Conservation (phyloP, 2,329 filamentous ascomycete genomes). For the Rachicladosporium sp. region DNA sequence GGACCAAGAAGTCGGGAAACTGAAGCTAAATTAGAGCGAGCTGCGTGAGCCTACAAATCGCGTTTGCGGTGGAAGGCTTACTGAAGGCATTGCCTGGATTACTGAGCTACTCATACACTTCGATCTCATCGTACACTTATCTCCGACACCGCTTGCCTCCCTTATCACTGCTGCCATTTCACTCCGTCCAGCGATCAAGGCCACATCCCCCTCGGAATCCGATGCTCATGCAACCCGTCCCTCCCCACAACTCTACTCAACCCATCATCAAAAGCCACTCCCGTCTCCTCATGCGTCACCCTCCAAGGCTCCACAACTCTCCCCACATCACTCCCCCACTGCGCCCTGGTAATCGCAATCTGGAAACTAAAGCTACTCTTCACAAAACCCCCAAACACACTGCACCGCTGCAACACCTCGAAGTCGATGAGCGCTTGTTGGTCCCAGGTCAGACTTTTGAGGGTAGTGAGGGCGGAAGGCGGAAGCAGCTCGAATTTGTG, state of each 20-base stretch:
- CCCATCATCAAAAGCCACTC: slow-evolving; percentile 18
- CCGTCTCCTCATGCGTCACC: slow-evolving; percentile 13
- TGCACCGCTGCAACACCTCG: slow-evolving; percentile 35
- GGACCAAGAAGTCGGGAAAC: too few species aligned
- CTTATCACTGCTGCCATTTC: too few species aligned
- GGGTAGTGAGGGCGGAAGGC: slow-evolving; percentile 20
- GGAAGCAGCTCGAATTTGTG: slow-evolving; percentile 33
- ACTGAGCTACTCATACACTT: too few species aligned
- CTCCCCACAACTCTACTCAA: slow-evolving; percentile 16
- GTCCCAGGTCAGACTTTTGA: slow-evolving; percentile 34
- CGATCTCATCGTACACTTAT: too few species aligned
- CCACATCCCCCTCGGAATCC: slow-evolving; percentile 19
- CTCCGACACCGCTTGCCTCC: too few species aligned
- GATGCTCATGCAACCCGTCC: slow-evolving; percentile 14
- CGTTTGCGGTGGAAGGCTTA: too few species aligned
- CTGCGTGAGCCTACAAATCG: too few species aligned
- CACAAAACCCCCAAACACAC: slow-evolving; percentile 32
- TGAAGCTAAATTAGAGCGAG: too few species aligned
- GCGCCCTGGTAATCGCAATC: slow-evolving; percentile 31
- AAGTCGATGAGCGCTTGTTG: slow-evolving; percentile 41
- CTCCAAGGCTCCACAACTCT: slow-evolving; percentile 14
- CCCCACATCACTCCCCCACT: slow-evolving; percentile 17
- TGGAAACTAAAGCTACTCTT: slow-evolving; percentile 38
- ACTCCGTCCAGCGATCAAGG: slow-evolving; percentile 8
- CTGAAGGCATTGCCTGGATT: too few species aligned